Base-by-base conservation (phyloP, 768 basidiomycete species). In the Pulveroboletus sp. region DNA sequence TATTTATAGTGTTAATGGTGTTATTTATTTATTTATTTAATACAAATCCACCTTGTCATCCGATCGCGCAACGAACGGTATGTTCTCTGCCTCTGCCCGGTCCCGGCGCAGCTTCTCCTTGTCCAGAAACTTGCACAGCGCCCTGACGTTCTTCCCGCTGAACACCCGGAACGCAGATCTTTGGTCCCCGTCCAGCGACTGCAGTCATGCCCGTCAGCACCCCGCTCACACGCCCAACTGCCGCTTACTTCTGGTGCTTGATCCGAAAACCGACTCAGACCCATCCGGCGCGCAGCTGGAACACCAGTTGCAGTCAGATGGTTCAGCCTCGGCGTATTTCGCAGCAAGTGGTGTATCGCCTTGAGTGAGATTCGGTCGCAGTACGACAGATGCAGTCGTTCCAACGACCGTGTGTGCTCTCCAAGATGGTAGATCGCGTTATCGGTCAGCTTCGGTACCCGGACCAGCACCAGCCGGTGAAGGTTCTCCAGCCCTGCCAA, bases 331-430 rank as follows among this genome's bases (percentile, higher is more conserved):
- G 70, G 69, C 18, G 86, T 74, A 47, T 76, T 73, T 50, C 77
- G 78, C 44, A 94, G 66, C 12, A 94, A 69, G 42, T 79, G 74
- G 54, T 89, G 86, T 30, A 92, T 71, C 8, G 89, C 87, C 38
- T 83, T 78, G 35, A 94, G 77, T 26, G 86, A 82, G 47, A 97
- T 71, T 49, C 82, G 77, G 58, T 86, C 84, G 71, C 93, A 97
- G 64, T 92, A 90, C 27, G 89, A 88, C 33, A 97, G 69, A 61
- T 96, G 86, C 42, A 95, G 75, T 24, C 90, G 80, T 61, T 93
- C 89, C 57, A 96, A 73, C 31, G 74, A 74, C 28, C 63, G 71
- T 32, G 75, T 79, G 67, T 90, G 81, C 58, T 90, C 87, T 12
- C 84, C 87, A 8, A 95, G 77, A 21, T 86, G 76, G 68, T 82